A percentile compares a stretch with the other conserved stretches of the same genome.
Conservation (phyloP, 1,284 basidiomycete genomes). For the Serendipita sp. region DNA sequence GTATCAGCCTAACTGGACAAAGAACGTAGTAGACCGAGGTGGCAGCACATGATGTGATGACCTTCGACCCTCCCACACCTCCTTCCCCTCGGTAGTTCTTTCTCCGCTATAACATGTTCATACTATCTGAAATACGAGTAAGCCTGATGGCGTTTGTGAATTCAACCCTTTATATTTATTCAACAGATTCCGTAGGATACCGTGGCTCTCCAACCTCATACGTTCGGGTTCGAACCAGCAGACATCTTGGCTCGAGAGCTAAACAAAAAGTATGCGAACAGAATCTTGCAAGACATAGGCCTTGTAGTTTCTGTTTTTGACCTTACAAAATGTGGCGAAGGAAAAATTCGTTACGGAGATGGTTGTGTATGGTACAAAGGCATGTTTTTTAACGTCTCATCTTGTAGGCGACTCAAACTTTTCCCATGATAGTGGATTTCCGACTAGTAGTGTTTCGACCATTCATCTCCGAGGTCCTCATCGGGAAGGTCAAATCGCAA, state of each 20-base stretch:
- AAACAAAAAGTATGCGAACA: slow-evolving; percentile 90
- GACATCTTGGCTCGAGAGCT: slow-evolving; percentile 65
- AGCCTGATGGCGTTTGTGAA: not conserved
- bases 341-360: slow-evolving; percentile 88
- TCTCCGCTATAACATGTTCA: slow-evolving; percentile 34
- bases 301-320: slow-evolving; percentile 85
- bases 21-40: too few relatives aligned
- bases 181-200: slow-evolving; percentile 39
- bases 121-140: slow-evolving; percentile 44
- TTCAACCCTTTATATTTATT: too few relatives aligned
- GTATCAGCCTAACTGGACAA: too few relatives aligned
- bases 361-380: slow-evolving; percentile 91
- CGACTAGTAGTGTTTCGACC: slow-evolving; percentile 85
- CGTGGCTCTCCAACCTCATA: slow-evolving; percentile 59
- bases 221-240: slow-evolving; percentile 57
- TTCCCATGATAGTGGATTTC: slow-evolving; percentile 53
- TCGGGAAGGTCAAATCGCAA: slow-evolving; percentile 77
- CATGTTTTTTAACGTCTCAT: slow-evolving; percentile 22
- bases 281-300: slow-evolving; percentile 82
- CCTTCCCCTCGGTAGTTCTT: too few relatives aligned
- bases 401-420: not conserved
- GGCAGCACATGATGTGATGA: too few relatives aligned
- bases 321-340: slow-evolving; percentile 73
- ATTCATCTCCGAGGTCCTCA: slow-evolving; percentile 77
- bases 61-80: too few relatives aligned